These are phyloP conservation scores for Curvularia sp. DNA, from an alignment of 2,329 filamentous ascomycete genomes.

Conservation along the genomic window DNA sequence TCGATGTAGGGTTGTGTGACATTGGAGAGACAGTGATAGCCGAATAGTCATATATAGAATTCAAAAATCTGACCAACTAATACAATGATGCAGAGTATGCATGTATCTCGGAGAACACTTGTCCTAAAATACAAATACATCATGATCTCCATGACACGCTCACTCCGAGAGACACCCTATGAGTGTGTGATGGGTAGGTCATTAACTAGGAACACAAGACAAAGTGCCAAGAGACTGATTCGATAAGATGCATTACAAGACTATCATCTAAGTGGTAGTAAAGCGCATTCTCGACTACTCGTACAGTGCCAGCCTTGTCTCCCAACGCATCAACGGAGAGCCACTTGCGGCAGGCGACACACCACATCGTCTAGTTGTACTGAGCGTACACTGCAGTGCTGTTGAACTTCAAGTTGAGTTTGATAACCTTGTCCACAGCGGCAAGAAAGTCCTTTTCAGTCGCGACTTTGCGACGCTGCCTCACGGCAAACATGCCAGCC, in stretches of 20 bases:
- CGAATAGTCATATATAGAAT: slow-evolving; percentile 14
- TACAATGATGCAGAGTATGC: no score
- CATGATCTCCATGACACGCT: background rate
- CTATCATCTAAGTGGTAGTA: slow-evolving; percentile 2
- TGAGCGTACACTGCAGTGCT: slow-evolving; percentile 93
- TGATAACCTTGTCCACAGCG: slow-evolving; percentile 99
- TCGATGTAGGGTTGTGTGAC: slow-evolving; percentile 52
- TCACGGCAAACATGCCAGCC: slow-evolving; percentile 97
- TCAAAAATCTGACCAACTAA: background rate
- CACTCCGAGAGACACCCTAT: background rate
- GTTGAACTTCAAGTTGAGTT: slow-evolving; percentile 81
- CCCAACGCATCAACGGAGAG: slow-evolving; percentile 1
- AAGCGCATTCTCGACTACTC: slow-evolving; percentile 11
- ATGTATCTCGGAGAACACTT: background rate
- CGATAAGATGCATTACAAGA: slow-evolving; percentile 5
- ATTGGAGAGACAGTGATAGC: slow-evolving; percentile 58
- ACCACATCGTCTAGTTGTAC: slow-evolving; percentile 76
- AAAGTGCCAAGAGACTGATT: background rate
- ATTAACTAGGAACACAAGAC: background rate
- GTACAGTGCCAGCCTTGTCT: slow-evolving; percentile 5
- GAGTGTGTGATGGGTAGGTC: background rate
- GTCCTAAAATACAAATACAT: no score
- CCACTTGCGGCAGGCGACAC: background rate
- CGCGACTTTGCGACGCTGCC: slow-evolving; percentile 92
- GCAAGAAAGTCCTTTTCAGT: slow-evolving; percentile 99